Base-by-base conservation (phyloP, 805 yeast species). In the Lachancea quebecensis region DNA sequence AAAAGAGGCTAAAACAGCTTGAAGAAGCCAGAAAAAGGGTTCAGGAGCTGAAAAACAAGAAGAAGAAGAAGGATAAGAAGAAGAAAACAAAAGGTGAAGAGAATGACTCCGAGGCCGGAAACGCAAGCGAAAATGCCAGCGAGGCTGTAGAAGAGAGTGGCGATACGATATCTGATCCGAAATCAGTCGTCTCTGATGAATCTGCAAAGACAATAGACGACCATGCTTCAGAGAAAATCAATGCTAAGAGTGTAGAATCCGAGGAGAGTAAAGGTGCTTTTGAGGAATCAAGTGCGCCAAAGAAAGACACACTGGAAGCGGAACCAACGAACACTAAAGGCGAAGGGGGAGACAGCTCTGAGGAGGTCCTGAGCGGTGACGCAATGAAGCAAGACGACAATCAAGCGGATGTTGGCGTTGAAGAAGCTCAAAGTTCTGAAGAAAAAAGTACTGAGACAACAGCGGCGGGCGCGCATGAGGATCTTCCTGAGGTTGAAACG, bases 21-120 rank as follows among this genome's bases (percentile, higher is more conserved):
- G 88, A 82, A 51, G 83, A 82, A 2, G 93, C 91, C 4, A 75
- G 84, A 56, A 82, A 81, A 67, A 76, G 81, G 51, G 79, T 75
- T 35, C 89, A 83, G 48, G 86, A 82, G 55, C 66, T 84, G 70
- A 84, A 79, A 69, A 77, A 77, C 65, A 72, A 72, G 63, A 71
- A 68, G 59, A 76, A 72, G 59, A 74, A 71, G 58, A 70, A 72
- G 62, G 70, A 69, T 64, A 62, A 64, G 48, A 62, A 57, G 45
- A 65, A 68, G 62, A 69, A 67, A 56, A 65, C 34, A 2, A 38
- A 29, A 12, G 44, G 35, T 18, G 43, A 28, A 28, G 51, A 50
- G 21, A 51, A 35, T 6, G 54, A 54, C 15, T 52, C 42, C 3
- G 54, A 45, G 17, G 54, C 38, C 17, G 50, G 42, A 2, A 44